These are phyloP conservation scores for Umbilicaria muhlenbergii DNA, from an alignment of 495 filamentous ascomycete genomes.

Conservation along the genomic window DNA sequence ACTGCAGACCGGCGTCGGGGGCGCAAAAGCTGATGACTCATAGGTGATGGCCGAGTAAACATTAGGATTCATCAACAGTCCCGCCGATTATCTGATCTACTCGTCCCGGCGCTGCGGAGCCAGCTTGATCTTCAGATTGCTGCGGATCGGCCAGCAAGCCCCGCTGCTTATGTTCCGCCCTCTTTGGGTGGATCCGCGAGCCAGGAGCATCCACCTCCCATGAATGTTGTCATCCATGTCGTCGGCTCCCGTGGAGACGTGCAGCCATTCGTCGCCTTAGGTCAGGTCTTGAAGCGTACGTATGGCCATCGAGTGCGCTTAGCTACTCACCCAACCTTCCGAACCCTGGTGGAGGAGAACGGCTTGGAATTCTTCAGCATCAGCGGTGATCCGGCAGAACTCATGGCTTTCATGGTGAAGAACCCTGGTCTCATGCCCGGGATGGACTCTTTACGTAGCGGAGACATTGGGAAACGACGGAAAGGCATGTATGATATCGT, in stretches of 20 bases:
- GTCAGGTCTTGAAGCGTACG: conserved; percentile 40
- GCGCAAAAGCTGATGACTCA: background rate
- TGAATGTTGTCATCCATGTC: conserved; percentile 71
- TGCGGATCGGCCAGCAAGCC: conserved; percentile 25
- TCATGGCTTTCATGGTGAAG: conserved; percentile 83
- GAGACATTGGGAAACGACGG: conserved; percentile 50
- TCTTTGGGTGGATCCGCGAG: conserved; percentile 42
- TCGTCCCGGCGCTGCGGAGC: conserved; percentile 46
- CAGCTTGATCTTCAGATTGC: conserved; percentile 31
- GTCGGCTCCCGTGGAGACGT: conserved; percentile 69
- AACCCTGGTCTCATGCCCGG: conserved; percentile 67
- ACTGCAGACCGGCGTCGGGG: background rate
- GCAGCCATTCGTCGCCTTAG: conserved; percentile 59
- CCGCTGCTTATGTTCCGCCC: conserved; percentile 45
- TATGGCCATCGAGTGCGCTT: conserved; percentile 64
- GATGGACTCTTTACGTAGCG: conserved; percentile 46
- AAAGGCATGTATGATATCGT: conserved; percentile 55
- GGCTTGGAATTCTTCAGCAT: conserved; percentile 68
- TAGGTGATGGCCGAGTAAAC: conserved; percentile 54
- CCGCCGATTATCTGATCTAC: conserved; percentile 43
- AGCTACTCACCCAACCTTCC: conserved; percentile 61
- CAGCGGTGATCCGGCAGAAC: conserved; percentile 60
- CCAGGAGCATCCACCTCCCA: conserved; percentile 34
- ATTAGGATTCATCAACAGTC: conserved; percentile 60
- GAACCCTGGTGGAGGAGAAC: conserved; percentile 49